These are phyloP conservation scores for Cutaneotrichosporon sp. DNA, from an alignment of 1,284 basidiomycete species.

Conservation along the genomic window DNA sequence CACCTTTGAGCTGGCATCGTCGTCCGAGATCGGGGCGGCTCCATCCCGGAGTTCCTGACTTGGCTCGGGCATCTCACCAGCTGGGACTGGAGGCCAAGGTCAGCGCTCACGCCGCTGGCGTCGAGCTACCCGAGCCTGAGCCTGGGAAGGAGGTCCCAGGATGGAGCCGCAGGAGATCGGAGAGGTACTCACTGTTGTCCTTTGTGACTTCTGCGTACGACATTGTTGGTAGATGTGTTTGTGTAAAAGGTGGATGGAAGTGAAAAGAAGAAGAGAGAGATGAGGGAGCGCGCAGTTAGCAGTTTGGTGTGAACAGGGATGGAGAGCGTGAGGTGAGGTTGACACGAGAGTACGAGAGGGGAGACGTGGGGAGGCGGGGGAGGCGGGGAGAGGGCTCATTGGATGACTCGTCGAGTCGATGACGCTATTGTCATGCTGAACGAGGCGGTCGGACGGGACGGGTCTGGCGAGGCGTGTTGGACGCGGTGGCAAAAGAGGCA, in stretches of 20 bases:
- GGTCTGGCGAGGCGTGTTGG: no score
- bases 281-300: no score
- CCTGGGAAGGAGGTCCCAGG: neutral
- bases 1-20: constrained; percentile 12
- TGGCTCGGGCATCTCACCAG: constrained; percentile 44
- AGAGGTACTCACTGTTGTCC: constrained; percentile 13
- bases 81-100: constrained; percentile 19
- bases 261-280: constrained; percentile 4
- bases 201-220: constrained; percentile 17
- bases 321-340: no score
- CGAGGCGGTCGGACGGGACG: no score
- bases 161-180: neutral
- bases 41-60: constrained; percentile 44
- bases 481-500: no score
- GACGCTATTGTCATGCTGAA: no score
- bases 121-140: neutral
- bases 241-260: neutral
- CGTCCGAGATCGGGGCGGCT: constrained; percentile 14
- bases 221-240: constrained; percentile 15
- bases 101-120: neutral
- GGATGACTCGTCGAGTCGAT: no score
- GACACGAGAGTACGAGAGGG: no score
- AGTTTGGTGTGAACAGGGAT: no score
- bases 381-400: no score
- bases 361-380: no score